Conservation (phyloP, 2,329 filamentous ascomycete species). For the Aspergillus nomiae region DNA sequence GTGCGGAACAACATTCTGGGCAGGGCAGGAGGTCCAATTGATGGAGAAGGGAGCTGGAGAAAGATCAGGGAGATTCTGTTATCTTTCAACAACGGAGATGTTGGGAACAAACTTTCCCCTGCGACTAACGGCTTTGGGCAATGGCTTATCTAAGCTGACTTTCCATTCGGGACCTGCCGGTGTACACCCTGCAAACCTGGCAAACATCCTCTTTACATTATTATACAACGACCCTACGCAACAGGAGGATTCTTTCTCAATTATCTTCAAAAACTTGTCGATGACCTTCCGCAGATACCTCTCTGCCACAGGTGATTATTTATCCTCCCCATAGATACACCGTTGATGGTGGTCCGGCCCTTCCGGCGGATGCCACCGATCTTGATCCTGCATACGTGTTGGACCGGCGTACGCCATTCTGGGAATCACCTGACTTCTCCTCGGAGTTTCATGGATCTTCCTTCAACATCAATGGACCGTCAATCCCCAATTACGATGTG, state of each 20-base stretch:
- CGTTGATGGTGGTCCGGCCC: neutral
- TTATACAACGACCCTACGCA: neutral
- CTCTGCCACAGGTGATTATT: neutral
- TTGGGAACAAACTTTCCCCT: slow-evolving; percentile 39
- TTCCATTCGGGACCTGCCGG: slow-evolving; percentile 29
- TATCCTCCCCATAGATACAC: neutral
- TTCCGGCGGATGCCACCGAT: neutral
- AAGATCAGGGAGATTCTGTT: slow-evolving; percentile 28
- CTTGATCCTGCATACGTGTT: neutral
- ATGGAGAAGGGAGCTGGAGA: slow-evolving; percentile 21
- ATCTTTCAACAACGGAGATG: slow-evolving; percentile 35
- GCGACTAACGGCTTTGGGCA: slow-evolving; percentile 29
- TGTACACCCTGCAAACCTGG: slow-evolving; percentile 33
- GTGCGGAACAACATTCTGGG: slow-evolving; percentile 71
- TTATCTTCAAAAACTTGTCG: neutral
- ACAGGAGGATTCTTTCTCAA: neutral
- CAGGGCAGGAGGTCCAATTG: slow-evolving; percentile 30
- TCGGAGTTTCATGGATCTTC: neutral
- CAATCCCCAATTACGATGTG: neutral
- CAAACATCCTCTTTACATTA: slow-evolving; percentile 23
- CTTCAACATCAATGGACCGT: neutral
- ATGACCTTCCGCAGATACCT: neutral
- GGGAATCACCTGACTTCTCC: slow-evolving; percentile 5
- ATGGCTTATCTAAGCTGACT: slow-evolving; percentile 23
- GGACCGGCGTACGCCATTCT: neutral